phyloP scores from a whole-genome alignment of 2,329 filamentous ascomycete genomes.

The Colletotrichum viniferum region DNA sequence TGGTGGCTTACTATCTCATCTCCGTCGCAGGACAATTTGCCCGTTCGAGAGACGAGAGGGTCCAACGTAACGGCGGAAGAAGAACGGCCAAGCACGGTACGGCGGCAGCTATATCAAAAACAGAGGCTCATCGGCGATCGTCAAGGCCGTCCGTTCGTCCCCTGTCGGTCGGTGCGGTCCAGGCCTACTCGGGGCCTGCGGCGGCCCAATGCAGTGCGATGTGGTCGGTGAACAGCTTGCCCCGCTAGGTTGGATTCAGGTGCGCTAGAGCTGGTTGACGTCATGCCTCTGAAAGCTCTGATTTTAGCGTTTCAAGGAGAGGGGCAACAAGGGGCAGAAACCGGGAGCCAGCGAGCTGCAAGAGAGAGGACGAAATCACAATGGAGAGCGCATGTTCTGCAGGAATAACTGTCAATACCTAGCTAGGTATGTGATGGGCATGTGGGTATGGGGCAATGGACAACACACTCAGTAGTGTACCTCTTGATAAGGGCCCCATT shows the following conservation, averaged over 20 bases:
- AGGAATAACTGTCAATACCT: not conserved
- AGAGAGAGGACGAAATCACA: not conserved
- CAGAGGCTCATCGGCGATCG: slow-evolving; percentile 17
- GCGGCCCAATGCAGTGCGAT: slow-evolving; percentile 9
- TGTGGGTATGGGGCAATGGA: not conserved
- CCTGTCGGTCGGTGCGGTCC: slow-evolving; percentile 17
- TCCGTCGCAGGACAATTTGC: not conserved
- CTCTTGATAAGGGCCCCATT: not conserved
- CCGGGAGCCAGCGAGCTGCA: not conserved
- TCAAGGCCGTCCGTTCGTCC: not conserved
- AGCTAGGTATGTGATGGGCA: not conserved
- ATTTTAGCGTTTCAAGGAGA: slow-evolving; percentile 21
- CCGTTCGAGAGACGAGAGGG: not conserved
- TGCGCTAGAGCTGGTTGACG: slow-evolving; percentile 21
- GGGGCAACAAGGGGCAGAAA: slow-evolving; percentile 15
- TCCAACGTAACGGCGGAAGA: not conserved
- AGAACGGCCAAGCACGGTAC: not conserved
- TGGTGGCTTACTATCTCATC: not conserved
- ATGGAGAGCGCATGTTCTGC: not conserved
- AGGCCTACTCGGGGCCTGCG: not conserved
- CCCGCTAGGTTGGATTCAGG: slow-evolving; percentile 15
- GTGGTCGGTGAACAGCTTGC: slow-evolving; percentile 7
- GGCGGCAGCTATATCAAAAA: not conserved
- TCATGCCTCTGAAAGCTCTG: slow-evolving; percentile 24
- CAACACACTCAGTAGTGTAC: not conserved